These are phyloP conservation scores for Microglena sp. DNA, from an alignment of 139 green algal genomes.

Conservation along the genomic window DNA sequence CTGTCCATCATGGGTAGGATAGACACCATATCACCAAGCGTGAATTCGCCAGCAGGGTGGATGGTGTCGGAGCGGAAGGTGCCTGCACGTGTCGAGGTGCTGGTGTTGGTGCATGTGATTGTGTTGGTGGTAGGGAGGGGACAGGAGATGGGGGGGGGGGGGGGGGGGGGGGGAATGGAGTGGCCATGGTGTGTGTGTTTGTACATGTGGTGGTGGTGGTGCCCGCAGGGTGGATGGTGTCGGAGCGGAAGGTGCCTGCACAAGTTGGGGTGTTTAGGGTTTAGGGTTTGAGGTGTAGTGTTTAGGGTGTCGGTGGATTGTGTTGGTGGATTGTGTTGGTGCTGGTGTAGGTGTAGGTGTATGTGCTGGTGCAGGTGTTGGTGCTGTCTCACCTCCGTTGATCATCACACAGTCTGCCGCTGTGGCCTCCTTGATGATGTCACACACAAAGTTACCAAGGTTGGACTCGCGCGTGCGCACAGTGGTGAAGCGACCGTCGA, in stretches of 20 bases:
- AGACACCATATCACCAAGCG: conserved; percentile 45
- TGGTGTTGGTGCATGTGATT: background rate
- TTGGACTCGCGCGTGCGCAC: conserved; percentile 56
- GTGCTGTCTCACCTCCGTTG: too few relatives aligned
- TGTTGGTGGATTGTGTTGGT: too few relatives aligned
- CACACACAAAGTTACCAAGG: conserved; percentile 61
- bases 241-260: conserved; percentile 12
- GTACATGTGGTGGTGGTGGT: too few relatives aligned
- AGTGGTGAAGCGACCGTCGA: conserved; percentile 56
- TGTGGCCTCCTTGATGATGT: conserved; percentile 21
- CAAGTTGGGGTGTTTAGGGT: background rate
- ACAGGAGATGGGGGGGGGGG: too few relatives aligned
- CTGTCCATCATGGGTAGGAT: conserved; percentile 70
- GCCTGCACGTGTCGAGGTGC: background rate
- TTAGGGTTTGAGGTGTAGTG: too few relatives aligned
- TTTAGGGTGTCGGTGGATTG: too few relatives aligned
- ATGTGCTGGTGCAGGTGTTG: too few relatives aligned
- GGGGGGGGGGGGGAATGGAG: too few relatives aligned
- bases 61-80: conserved; percentile 22
- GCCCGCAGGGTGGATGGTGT: conserved; percentile 34
- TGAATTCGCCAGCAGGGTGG: conserved; percentile 38
- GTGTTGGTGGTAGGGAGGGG: too few relatives aligned
- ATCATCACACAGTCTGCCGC: too few relatives aligned
- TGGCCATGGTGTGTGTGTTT: too few relatives aligned
- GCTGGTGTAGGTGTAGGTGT: too few relatives aligned